Base-by-base conservation (phyloP, 805 yeast genomes). In the Nakazawaea wyomingensis region DNA sequence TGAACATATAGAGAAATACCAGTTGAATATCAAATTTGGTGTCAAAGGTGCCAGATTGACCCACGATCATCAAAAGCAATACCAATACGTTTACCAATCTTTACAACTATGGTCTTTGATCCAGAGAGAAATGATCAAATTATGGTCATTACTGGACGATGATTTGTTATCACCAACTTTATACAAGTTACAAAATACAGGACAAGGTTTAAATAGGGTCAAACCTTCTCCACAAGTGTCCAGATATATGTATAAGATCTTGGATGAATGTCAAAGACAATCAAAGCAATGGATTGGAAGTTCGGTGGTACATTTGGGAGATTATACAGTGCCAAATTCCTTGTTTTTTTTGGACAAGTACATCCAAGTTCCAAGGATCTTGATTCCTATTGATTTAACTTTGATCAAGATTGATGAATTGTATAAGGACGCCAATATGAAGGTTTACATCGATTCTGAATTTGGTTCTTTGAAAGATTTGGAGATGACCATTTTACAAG, bases 271-370 rank as follows among this genome's bases (percentile, higher is more conserved):
- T 35, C 85, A 85, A 54, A 68, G 69, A 38, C 76, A 85, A 18
- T 76, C 82, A 4, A 62, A 59, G 14, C 64, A 73, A 2, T 85
- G 93, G 91, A 82, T 85, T 27, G 95, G 95, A 2, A 79, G 87
- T 4, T 77, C 85, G 13, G 91, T 82, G 18, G 84, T 85, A 19
- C 95, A 85, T 60, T 55, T 85, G 14, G 95, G 93, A 32, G 95
- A 85, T 59, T 83, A 80, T 52, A 85, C 90, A 1, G 95, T 85
- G 4, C 95, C 95, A 2, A 85, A 85, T 57, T 89, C 91, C 0
- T 58, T 85, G 47, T 84, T 84, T 56, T 85, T 85, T 65, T 61
- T 85, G 41, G 93, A 85, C 60, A 85, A 85, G 57, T 85, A 85
- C 56, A 74, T 82, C 24, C 95, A 85, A 59, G 86, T 85, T 3